Evolutionary conservation across 1,284 basidiomycete species (phyloP).

Genomic region (Pyrrhoderma lamaoense): DNA sequence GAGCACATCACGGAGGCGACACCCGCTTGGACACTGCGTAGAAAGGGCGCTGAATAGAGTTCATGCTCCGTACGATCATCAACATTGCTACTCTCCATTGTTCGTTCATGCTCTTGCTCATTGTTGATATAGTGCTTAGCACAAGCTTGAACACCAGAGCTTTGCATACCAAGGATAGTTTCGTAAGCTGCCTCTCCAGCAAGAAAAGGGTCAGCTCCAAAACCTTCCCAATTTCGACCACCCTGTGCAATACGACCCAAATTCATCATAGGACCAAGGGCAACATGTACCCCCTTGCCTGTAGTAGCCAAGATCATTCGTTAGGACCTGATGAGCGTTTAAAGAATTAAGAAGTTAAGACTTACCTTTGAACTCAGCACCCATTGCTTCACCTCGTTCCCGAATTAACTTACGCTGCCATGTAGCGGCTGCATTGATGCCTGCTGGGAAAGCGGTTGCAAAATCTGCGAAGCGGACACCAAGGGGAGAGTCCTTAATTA

Average conservation of each 20-base stretch:
- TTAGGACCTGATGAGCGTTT: neutral
- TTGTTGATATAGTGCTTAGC: slow-evolving; percentile 76
- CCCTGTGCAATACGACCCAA: slow-evolving; percentile 57
- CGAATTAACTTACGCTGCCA: slow-evolving; percentile 64
- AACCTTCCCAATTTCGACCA: slow-evolving; percentile 84
- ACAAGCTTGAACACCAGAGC: slow-evolving; percentile 65
- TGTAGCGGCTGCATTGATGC: slow-evolving; percentile 50
- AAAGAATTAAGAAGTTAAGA: neutral
- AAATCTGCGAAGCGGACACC: slow-evolving; percentile 40
- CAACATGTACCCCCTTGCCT: slow-evolving; percentile 69
- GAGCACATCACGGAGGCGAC: slow-evolving; percentile 76
- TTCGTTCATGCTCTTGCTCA: slow-evolving; percentile 61
- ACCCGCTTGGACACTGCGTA: slow-evolving; percentile 69
- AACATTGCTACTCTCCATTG: slow-evolving; percentile 51
- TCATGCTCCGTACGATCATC: slow-evolving; percentile 76
- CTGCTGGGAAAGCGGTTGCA: slow-evolving; percentile 54
- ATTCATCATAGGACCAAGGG: slow-evolving; percentile 63
- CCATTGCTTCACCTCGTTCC: slow-evolving; percentile 67
- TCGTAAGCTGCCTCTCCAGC: slow-evolving; percentile 65
- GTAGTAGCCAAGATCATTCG: no score
- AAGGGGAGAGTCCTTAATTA: slow-evolving; percentile 42
- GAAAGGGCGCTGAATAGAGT: slow-evolving; percentile 66
- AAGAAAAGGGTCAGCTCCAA: slow-evolving; percentile 73
- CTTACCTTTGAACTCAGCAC: slow-evolving; percentile 52
- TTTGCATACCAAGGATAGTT: slow-evolving; percentile 70